A percentile compares a stretch with the other conserved stretches of the same genome.
Conservation (phyloP, 139 green algal species). For the Mychonastes homosphaera region DNA sequence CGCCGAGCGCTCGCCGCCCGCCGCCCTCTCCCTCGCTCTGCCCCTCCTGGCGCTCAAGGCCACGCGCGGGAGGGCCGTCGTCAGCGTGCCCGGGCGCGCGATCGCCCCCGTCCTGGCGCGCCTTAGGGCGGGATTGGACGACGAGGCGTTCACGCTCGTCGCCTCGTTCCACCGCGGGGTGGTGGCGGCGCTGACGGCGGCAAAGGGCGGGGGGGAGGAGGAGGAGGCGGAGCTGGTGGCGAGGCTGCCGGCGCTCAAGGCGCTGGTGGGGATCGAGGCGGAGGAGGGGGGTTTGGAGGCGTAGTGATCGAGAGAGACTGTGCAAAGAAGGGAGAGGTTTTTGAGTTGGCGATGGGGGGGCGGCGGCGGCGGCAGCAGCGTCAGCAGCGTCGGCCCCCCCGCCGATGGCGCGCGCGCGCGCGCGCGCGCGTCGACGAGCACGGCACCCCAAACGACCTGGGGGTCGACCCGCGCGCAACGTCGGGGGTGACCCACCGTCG, state of each 20-base stretch:
- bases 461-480: no score
- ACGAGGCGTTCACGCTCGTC: conserved; percentile 14
- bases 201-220: background rate
- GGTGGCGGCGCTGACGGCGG: conserved; percentile 23
- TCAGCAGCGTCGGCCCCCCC: no score
- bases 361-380: no score
- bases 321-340: background rate
- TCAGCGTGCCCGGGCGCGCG: conserved; percentile 49
- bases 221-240: conserved; percentile 8
- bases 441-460: no score
- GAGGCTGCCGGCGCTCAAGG: conserved; percentile 21
- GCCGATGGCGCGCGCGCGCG: no score
- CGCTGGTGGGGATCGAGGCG: conserved; percentile 12
- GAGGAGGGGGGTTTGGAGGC: background rate
- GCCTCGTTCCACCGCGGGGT: conserved; percentile 29
- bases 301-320: background rate
- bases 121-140: conserved; percentile 13
- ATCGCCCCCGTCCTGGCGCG: conserved; percentile 31
- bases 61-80: background rate
- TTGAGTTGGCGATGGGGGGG: background rate
- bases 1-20: conserved; percentile 34
- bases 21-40: conserved; percentile 52
- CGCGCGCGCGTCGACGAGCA: no score
- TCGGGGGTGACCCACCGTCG: no score
- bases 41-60: conserved; percentile 49